A percentile compares a stretch with the other conserved stretches of the same genome.
phyloP scores from a whole-genome alignment of 148 eudicot genomes.

The Salicornia ramosissima region DNA sequence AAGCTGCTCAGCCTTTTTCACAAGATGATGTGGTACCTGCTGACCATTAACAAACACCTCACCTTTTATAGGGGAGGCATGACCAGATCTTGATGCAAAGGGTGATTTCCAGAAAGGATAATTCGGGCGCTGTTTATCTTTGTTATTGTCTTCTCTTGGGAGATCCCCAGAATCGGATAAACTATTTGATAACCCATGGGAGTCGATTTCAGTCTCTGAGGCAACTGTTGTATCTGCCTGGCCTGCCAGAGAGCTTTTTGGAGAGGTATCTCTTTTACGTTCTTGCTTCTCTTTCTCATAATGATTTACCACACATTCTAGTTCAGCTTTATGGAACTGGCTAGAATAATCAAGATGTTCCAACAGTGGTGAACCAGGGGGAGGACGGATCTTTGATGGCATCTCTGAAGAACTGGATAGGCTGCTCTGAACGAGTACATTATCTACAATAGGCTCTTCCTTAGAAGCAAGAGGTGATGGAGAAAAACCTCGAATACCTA shows the following conservation, averaged over 20 bases:
- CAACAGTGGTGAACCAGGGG: slow-evolving; percentile 37
- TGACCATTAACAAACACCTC: slow-evolving; percentile 72
- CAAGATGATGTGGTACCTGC: slow-evolving; percentile 39
- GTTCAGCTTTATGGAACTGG: slow-evolving; percentile 17
- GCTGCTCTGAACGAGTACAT: slow-evolving; percentile 22
- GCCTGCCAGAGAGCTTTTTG: slow-evolving; percentile 34
- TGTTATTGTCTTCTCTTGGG: slow-evolving; percentile 33
- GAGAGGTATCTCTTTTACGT: slow-evolving; percentile 23
- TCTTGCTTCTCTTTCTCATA: slow-evolving; percentile 31
- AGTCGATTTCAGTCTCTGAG: slow-evolving; percentile 45
- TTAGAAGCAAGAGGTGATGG: slow-evolving; percentile 43
- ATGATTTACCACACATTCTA: slow-evolving; percentile 25
- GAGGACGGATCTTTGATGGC: slow-evolving; percentile 27
- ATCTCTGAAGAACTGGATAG: slow-evolving; percentile 25
- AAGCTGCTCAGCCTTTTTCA: slow-evolving; percentile 65
- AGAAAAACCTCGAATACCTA: slow-evolving; percentile 30
- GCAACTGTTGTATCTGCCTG: slow-evolving; percentile 29
- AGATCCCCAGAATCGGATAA: slow-evolving; percentile 39
- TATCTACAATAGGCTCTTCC: slow-evolving; percentile 35
- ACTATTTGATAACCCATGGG: slow-evolving; percentile 26
- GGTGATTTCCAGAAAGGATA: slow-evolving; percentile 29
- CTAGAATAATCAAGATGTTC: slow-evolving; percentile 37
- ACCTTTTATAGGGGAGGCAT: slow-evolving; percentile 18
- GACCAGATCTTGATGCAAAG: slow-evolving; percentile 27
- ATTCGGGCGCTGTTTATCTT: slow-evolving; percentile 35